Conservation (phyloP, 176 grass and related monocot genomes). For the Otatea glauca region DNA sequence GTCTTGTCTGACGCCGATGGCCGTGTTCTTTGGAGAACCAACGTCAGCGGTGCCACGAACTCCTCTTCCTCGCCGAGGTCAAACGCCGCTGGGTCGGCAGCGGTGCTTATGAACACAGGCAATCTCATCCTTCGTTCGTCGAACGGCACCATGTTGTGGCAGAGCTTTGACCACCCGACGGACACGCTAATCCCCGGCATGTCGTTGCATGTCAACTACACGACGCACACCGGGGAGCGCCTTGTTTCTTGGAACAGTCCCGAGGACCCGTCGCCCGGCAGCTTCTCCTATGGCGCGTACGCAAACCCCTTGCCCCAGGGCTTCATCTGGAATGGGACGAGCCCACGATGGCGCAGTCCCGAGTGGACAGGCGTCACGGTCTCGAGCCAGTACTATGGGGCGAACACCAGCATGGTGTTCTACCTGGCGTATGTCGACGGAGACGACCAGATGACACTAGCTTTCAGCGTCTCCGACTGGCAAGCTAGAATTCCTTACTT, state of each 20-base stretch:
- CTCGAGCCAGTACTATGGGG: background rate
- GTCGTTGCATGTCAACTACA: constrained; percentile 16
- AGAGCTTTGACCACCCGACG: constrained; percentile 48
- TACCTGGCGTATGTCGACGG: background rate
- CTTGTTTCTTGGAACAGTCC: constrained; percentile 38
- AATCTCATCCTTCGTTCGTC: constrained; percentile 44
- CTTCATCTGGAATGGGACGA: constrained; percentile 13
- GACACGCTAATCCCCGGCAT: constrained; percentile 48
- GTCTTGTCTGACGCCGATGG: no score
- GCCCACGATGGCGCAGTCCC: background rate
- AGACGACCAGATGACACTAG: constrained; percentile 6
- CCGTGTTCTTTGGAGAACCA: no score
- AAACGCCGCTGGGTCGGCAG: background rate
- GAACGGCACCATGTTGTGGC: constrained; percentile 29
- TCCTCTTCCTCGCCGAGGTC: background rate
- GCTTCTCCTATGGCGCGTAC: constrained; percentile 26
- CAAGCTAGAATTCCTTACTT: background rate
- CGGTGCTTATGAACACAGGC: constrained; percentile 36
- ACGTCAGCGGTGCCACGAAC: background rate
- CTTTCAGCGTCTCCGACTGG: constrained; percentile 35
- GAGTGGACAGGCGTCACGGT: constrained; percentile 39
- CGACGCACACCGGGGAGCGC: background rate
- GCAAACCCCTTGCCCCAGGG: background rate
- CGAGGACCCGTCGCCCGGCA: constrained; percentile 35
- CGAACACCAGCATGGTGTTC: background rate